Evolutionary conservation across 805 yeast species (phyloP).

Genomic region (Teunomyces barrocoloradensis): DNA sequence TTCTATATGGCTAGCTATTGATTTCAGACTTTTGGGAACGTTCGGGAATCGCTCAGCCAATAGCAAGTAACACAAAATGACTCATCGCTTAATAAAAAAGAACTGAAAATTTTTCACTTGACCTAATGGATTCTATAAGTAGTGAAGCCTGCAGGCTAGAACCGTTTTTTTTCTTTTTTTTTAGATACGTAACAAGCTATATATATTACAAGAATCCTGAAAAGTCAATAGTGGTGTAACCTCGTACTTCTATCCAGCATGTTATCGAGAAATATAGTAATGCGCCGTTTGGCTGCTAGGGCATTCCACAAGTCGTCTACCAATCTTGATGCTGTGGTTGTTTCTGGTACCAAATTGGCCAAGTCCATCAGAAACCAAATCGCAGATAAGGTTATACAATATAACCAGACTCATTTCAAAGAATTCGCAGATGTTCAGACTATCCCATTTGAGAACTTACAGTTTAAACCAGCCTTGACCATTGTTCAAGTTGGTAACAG

Average conservation of each 20-base stretch:
- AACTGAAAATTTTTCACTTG: neutral
- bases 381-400: slow-evolving; percentile 39
- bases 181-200: neutral
- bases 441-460: slow-evolving; percentile 27
- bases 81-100: slow-evolving; percentile 1
- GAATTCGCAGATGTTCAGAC: slow-evolving; percentile 13
- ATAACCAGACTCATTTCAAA: slow-evolving; percentile 30
- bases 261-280: slow-evolving; percentile 2
- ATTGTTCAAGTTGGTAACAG: slow-evolving; percentile 89
- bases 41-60: slow-evolving; percentile 1
- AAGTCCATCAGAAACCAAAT: slow-evolving; percentile 33
- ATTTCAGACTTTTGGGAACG: neutral
- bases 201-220: neutral
- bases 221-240: neutral
- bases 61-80: neutral
- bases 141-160: neutral
- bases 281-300: slow-evolving; percentile 2
- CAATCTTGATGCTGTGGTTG: slow-evolving; percentile 31
- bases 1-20: neutral
- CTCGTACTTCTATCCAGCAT: neutral
- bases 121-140: neutral
- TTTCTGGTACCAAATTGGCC: slow-evolving; percentile 45
- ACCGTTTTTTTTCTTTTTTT: neutral
- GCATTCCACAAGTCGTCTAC: slow-evolving; percentile 9
- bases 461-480: slow-evolving; percentile 70